phyloP scores from a whole-genome alignment of 1,284 basidiomycete species.

The Exobasidium rhododendri region DNA sequence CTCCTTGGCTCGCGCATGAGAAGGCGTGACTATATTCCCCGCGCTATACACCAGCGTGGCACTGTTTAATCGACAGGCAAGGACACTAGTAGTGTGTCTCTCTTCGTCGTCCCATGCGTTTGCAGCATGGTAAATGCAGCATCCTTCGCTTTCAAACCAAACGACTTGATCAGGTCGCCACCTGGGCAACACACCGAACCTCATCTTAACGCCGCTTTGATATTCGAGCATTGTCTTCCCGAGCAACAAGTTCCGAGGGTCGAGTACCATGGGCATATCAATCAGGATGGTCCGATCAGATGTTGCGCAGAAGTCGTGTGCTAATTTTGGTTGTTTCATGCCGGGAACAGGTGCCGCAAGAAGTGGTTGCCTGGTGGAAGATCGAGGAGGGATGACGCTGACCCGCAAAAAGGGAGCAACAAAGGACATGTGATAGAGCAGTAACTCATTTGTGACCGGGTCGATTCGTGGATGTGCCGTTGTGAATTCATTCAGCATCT shows the following conservation, averaged over 20 bases:
- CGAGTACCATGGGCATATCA: conserved; percentile 59
- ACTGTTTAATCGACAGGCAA: conserved; percentile 59
- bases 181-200: conserved; percentile 59
- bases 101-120: conserved; percentile 58
- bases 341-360: conserved; percentile 40
- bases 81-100: conserved; percentile 35
- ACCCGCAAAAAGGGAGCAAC: conserved; percentile 57
- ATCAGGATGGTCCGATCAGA: conserved; percentile 57
- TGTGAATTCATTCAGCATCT: conserved; percentile 58
- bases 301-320: conserved; percentile 60
- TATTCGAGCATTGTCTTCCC: conserved; percentile 59
- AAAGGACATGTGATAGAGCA: conserved; percentile 59
- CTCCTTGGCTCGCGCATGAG: conserved; percentile 41
- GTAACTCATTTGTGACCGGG: conserved; percentile 58
- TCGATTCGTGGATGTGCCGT: conserved; percentile 59
- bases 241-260: conserved; percentile 57
- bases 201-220: conserved; percentile 54
- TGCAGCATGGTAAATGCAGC: conserved; percentile 60
- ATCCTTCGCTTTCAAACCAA: conserved; percentile 57
- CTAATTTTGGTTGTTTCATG: conserved; percentile 55
- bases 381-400: conserved; percentile 56
- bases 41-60: conserved; percentile 60
- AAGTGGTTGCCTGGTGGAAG: conserved; percentile 15
- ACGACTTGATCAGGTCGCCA: conserved; percentile 49
- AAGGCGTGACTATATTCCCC: conserved; percentile 55